Percentiles rank a stretch among this genome's conserved stretches.
phyloP scores from a whole-genome alignment of 768 basidiomycete species.

The Psilocybe subaeruginosa region DNA sequence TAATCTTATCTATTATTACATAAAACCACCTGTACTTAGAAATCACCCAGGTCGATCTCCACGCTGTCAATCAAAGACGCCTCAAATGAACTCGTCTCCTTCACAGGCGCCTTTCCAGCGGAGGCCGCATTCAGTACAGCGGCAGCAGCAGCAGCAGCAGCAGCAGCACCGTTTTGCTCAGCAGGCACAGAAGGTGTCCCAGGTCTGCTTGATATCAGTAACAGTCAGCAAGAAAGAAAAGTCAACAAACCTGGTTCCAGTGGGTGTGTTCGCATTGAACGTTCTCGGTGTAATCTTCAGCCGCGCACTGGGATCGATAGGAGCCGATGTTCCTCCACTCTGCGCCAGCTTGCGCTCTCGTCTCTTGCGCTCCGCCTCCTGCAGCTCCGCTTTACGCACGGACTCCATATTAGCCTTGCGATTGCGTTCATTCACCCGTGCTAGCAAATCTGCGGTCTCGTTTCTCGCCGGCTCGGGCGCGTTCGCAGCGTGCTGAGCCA shows the following conservation, averaged over 20 bases:
- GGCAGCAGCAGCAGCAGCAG: neutral
- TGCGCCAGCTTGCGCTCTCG: conserved; percentile 61
- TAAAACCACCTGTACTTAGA: conserved; percentile 38
- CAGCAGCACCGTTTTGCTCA: neutral
- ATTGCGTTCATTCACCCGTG: conserved; percentile 89
- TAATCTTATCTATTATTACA: conserved; percentile 32
- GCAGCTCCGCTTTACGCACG: conserved; percentile 74
- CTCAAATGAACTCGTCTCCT: conserved; percentile 50
- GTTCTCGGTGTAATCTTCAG: conserved; percentile 65
- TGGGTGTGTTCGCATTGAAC: conserved; percentile 51
- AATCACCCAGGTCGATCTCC: conserved; percentile 81
- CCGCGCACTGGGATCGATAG: conserved; percentile 66
- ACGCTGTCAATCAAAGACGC: conserved; percentile 63
- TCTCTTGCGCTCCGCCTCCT: conserved; percentile 70
- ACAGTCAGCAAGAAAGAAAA: conserved; percentile 7
- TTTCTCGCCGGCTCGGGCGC: conserved; percentile 19
- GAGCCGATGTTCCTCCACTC: conserved; percentile 38
- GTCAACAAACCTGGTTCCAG: conserved; percentile 60
- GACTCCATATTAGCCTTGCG: conserved; percentile 82
- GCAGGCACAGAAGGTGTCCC: conserved; percentile 46
- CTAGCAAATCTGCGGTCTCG: conserved; percentile 53
- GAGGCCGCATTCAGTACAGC: conserved; percentile 5
- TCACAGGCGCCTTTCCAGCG: conserved; percentile 20
- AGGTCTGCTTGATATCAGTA: conserved; percentile 32
- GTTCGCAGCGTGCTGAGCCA: conserved; percentile 44